Evolutionary conservation across 2,329 filamentous ascomycete genomes (phyloP).

Genomic region (Cercospora berteroae): DNA sequence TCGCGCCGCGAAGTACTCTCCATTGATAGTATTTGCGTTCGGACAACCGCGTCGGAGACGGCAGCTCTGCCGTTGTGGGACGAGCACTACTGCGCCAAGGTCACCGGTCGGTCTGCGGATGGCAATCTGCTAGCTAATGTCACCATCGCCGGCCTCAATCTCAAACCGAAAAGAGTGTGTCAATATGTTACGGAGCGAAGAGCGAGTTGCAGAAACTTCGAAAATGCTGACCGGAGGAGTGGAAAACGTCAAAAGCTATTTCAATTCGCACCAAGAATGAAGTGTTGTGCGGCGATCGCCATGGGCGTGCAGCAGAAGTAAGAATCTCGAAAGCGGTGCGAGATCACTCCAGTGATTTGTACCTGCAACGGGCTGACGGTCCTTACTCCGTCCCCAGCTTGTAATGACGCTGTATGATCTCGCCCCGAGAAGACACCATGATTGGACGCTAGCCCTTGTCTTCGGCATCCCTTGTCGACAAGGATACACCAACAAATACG

Average conservation of each 20-base stretch:
- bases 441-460: not conserved
- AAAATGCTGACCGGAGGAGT: conserved; percentile 16
- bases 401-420: conserved; percentile 5
- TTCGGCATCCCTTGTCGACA: not conserved
- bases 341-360: not conserved
- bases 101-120: conserved; percentile 27
- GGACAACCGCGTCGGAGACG: conserved; percentile 53
- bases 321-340: not conserved
- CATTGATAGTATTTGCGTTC: conserved; percentile 68
- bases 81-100: conserved; percentile 24
- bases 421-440: conserved; percentile 5
- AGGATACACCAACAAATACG: not conserved
- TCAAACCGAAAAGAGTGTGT: conserved; percentile 11
- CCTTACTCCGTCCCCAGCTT: not conserved
- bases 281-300: conserved; percentile 19
- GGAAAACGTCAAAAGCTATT: conserved; percentile 22
- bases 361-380: not conserved
- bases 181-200: conserved; percentile 6
- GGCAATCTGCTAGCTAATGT: conserved; percentile 31
- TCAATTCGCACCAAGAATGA: conserved; percentile 18
- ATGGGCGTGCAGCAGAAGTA: conserved; percentile 7
- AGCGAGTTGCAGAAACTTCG: not conserved
- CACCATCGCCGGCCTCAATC: conserved; percentile 30
- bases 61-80: conserved; percentile 40
- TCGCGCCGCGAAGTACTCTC: conserved; percentile 39